Evolutionary conservation across 306 rosid genomes (phyloP), one percentile per base, ranked within the genome.

Genomic region (Sechiopsis laciniata): DNA sequence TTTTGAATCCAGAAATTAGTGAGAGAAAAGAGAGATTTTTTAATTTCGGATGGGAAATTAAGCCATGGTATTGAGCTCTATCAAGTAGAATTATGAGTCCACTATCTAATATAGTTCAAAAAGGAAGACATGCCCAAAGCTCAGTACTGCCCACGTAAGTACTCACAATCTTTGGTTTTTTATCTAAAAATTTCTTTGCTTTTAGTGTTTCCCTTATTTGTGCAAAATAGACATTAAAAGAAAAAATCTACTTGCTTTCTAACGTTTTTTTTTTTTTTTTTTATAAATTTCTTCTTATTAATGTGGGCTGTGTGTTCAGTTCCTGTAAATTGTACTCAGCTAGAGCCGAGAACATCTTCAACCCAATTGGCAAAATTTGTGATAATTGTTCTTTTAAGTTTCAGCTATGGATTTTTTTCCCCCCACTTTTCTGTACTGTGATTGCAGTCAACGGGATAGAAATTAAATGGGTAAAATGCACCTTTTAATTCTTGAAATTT

Each of bases 91-190:
- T 22, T 14, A 2, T 0, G 20, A 68, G 56, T 48, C 20, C 32
- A 22, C 4, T 29, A 12, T 21, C 60, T 56, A 32, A 37, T 55
- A 32, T n/a, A 72, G 46, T 40, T 72, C 14, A 35, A 55, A 8
- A 87, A 78, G 86, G 82, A 55, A 78, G 57, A 80, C 84, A 80
- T 81, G 46, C 80, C 74, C 77, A 66, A 80, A 67, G 81, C 72
- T 6, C 17, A 20, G 37, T 14, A 35, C 55, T 67, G 19, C 72
- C 72, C 72, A 67, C 32, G 72, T 75, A 61, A 72, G 42, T 72
- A 61, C 48, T 20, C 22, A 24, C 19, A 51, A 71, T 63, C 72
- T 58, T 62, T 46, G 68, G 82, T 66, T 72, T 81, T 84, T 82
- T 77, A 81, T 55, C 79, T 74, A 22, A 69, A 72, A 80, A 37